Evolutionary conservation across 176 grass and related monocot genomes (phyloP), one percentile per base, ranked within the genome.

Genomic region (Areca catechu): DNA sequence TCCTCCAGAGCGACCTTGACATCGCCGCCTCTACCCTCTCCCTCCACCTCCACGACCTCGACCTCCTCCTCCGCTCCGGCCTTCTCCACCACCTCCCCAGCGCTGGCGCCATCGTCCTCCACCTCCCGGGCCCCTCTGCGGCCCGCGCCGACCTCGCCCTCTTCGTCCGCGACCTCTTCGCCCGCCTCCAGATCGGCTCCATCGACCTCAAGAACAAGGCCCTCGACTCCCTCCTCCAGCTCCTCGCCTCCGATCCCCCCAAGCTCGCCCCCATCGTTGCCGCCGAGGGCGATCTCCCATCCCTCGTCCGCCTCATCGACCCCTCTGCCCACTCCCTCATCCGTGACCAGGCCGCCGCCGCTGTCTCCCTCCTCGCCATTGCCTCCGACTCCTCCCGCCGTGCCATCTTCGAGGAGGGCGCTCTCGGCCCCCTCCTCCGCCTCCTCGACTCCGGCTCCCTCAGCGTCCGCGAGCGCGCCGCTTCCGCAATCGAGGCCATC

Each of bases 121-220:
- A 76, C 19, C 70, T 81, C 12, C 89, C 89, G 5, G 48, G 70
- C 1, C 28, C 89, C 3, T 66, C 77, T 3, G 84, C 89, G 0
- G 73, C 89, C 43, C 77, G 58, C 19, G 67, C 70, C 0, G 80
- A 95, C 67, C 69, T 84, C 22, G 61, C 58, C 16, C 76, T 95
- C 16, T 95, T 95, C 74, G 70, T 95, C 62, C 62, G 83, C 49
- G 89, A 95, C 62, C 66, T 77, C 47, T 95, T 95, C 51, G 77
- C 89, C 22, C 78, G 89, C 50, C 80, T 95, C 77, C 84, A 95
- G 84, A 95, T 95, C 74, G 89, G 89, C 19, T 74, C 69, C 1
- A 74, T 88, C 4, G 84, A 95, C 23, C 78, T 95, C 67, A 95
- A 95, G 72, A 57, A 84, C 67, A 79, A 95, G 77, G 89, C 84